These are phyloP conservation scores for Xeromyces bisporus DNA, from an alignment of 495 filamentous ascomycete genomes.

Conservation along the genomic window DNA sequence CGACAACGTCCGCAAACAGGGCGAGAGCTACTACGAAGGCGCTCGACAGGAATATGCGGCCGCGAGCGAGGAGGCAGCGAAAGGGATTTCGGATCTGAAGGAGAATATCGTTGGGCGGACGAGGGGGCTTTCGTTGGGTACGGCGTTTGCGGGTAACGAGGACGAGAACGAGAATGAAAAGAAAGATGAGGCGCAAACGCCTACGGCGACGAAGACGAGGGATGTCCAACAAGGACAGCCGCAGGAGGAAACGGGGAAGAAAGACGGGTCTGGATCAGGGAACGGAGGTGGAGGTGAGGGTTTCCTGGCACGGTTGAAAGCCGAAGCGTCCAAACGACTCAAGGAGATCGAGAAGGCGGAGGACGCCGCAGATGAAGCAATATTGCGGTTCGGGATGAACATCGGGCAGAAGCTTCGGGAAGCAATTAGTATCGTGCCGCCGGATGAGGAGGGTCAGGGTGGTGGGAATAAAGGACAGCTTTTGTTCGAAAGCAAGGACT, in stretches of 20 bases:
- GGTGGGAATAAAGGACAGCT: slow-evolving; percentile 29
- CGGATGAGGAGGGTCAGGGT: slow-evolving; percentile 23
- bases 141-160: slow-evolving; percentile 15
- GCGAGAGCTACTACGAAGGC: slow-evolving; percentile 71
- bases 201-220: slow-evolving; percentile 11
- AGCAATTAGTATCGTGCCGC: slow-evolving; percentile 75
- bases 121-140: slow-evolving; percentile 50
- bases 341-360: slow-evolving; percentile 89
- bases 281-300: slow-evolving; percentile 49
- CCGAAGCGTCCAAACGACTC: slow-evolving; percentile 66
- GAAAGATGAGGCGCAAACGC: slow-evolving; percentile 21
- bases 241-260: slow-evolving; percentile 8
- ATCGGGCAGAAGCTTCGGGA: slow-evolving; percentile 82
- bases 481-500: slow-evolving; percentile 82
- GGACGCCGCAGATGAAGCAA: slow-evolving; percentile 92
- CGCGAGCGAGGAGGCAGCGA: slow-evolving; percentile 64
- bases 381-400: slow-evolving; percentile 82
- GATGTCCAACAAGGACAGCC: slow-evolving; percentile 2
- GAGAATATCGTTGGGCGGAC: slow-evolving; percentile 54
- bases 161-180: slow-evolving; percentile 10
- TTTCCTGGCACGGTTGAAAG: slow-evolving; percentile 66
- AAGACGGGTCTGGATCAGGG: slow-evolving; percentile 38
- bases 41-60: slow-evolving; percentile 64
- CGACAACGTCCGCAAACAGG: slow-evolving; percentile 77
- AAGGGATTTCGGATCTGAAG: slow-evolving; percentile 61